These are phyloP conservation scores for Gynandropsis gynandra DNA, from an alignment of 345 rosid genomes.

Conservation along the genomic window DNA sequence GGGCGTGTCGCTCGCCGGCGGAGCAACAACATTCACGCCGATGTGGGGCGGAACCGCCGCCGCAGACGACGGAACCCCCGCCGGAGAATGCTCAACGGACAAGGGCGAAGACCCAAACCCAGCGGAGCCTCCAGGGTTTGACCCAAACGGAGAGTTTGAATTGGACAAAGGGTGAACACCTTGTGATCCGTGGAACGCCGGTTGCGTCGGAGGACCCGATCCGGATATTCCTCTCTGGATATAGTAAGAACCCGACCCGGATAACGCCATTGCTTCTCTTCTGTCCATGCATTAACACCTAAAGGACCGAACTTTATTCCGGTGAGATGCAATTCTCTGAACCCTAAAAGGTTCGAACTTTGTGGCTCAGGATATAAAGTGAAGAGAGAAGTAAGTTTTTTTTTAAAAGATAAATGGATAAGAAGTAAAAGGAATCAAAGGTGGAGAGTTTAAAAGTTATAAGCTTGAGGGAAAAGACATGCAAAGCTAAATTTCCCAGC, in stretches of 20 bases:
- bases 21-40: conserved; percentile 45
- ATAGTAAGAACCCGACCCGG: conserved; percentile 76
- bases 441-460: conserved; percentile 30
- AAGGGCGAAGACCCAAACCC: conserved; percentile 30
- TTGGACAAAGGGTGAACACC: conserved; percentile 45
- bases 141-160: conserved; percentile 51
- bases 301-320: conserved; percentile 23
- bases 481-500: conserved; percentile 41
- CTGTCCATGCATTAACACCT: conserved; percentile 83
- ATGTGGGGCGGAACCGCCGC: conserved; percentile 41
- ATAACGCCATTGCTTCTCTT: conserved; percentile 70
- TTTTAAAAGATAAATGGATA: conserved; percentile 22
- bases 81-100: conserved; percentile 22
- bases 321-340: conserved; percentile 23
- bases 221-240: conserved; percentile 70
- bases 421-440: conserved; percentile 30
- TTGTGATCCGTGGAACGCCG: conserved; percentile 51
- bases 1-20: conserved; percentile 40
- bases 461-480: conserved; percentile 28
- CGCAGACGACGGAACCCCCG: conserved; percentile 38
- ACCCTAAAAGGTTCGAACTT: conserved; percentile 22
- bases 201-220: conserved; percentile 54
- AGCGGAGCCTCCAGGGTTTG: conserved; percentile 34
- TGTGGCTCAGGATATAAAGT: conserved; percentile 21
- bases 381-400: neutral